Conservation (phyloP, 257 asterid species). For the Solanum medicagineum region DNA sequence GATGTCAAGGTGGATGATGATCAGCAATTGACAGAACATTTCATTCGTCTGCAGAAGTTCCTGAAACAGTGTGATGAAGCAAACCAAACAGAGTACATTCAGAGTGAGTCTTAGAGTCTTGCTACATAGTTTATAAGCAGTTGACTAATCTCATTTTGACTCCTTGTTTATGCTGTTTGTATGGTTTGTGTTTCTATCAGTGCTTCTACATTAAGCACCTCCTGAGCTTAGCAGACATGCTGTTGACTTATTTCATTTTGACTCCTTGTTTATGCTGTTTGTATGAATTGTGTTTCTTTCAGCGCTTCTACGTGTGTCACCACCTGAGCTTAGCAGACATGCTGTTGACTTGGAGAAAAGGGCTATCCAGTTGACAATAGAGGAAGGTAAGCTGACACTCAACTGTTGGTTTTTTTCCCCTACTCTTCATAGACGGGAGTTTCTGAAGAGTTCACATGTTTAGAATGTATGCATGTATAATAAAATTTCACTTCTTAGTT, state of each 20-base stretch:
- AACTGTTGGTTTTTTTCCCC: not conserved
- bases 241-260: not conserved
- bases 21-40: constrained; percentile 47
- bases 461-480: not conserved
- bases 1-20: constrained; percentile 42
- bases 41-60: constrained; percentile 52
- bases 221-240: constrained; percentile 55
- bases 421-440: not conserved
- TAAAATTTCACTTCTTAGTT: not conserved
- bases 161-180: not conserved
- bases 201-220: constrained; percentile 46
- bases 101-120: constrained; percentile 43
- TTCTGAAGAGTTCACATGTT: not conserved
- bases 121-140: not conserved
- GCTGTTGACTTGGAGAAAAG: constrained; percentile 74
- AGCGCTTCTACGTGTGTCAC: constrained; percentile 56
- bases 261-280: not conserved
- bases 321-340: constrained; percentile 64
- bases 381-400: constrained; percentile 45
- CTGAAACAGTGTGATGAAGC: constrained; percentile 69
- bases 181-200: constrained; percentile 30
- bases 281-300: constrained; percentile 18
- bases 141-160: not conserved
- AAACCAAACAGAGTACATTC: constrained; percentile 35
- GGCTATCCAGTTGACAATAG: constrained; percentile 49